A percentile compares a stretch with the other conserved stretches of the same genome.
phyloP scores from a whole-genome alignment of 257 asterid species.

The Anisodus acutangulus region DNA sequence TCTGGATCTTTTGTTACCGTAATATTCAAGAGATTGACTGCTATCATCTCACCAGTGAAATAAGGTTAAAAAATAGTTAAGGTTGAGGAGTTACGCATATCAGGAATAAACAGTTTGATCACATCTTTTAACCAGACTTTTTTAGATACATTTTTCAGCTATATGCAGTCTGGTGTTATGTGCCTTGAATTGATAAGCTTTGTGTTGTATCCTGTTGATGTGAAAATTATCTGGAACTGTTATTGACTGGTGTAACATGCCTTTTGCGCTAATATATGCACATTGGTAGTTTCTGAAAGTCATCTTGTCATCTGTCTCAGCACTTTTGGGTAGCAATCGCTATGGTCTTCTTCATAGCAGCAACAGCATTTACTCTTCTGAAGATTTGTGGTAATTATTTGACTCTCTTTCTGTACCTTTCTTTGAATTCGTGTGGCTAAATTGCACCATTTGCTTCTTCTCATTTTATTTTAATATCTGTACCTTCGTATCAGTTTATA shows the following conservation, averaged over 20 bases:
- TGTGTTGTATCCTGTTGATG: too few species aligned
- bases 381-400: slow-evolving; percentile 74
- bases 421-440: neutral
- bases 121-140: neutral
- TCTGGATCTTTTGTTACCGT: neutral
- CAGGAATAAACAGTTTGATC: neutral
- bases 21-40: neutral
- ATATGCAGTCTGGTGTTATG: slow-evolving; percentile 18
- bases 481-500: neutral
- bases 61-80: neutral
- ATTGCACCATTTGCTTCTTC: neutral
- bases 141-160: neutral
- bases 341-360: slow-evolving; percentile 97
- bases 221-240: neutral
- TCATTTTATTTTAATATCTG: neutral
- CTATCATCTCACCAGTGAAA: neutral
- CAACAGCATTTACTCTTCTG: slow-evolving; percentile 83
- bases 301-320: slow-evolving; percentile 52
- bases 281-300: slow-evolving; percentile 29
- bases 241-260: neutral
- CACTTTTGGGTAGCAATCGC: slow-evolving; percentile 98
- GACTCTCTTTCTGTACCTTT: slow-evolving; percentile 5
- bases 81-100: slow-evolving; percentile 12
- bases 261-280: neutral
- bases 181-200: too few species aligned